These are phyloP conservation scores for Fraxinus angustifolia DNA, from an alignment of 305 asterid genomes.

Conservation along the genomic window DNA sequence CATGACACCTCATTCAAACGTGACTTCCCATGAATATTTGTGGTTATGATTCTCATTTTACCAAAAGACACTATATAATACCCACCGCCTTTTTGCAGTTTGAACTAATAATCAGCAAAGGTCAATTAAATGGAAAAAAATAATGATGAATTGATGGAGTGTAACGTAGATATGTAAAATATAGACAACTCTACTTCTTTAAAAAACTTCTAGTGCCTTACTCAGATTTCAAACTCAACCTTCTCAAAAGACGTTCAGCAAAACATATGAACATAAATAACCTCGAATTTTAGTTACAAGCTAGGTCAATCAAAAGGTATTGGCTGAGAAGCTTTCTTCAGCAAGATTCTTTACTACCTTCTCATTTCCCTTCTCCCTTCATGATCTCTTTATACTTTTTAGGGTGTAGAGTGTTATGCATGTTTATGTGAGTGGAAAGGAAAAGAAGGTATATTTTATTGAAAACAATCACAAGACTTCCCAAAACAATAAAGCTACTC, in stretches of 20 bases:
- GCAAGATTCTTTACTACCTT: not conserved
- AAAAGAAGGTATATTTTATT: not conserved
- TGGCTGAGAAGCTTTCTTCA: not conserved
- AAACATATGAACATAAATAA: not conserved
- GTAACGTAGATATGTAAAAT: not conserved
- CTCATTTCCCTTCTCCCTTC: not conserved
- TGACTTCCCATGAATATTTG: not conserved
- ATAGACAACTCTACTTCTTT: conserved; percentile 1
- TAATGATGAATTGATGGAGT: not conserved
- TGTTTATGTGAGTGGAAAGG: not conserved
- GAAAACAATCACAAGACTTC: not conserved
- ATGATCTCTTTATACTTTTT: not conserved
- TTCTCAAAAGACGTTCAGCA: not conserved
- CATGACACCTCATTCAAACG: not conserved
- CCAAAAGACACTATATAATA: not conserved
- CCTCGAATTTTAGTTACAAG: not conserved
- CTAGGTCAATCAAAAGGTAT: not conserved
- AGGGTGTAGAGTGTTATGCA: not conserved
- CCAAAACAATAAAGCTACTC: not conserved
- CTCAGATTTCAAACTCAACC: not conserved
- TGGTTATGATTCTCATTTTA: not conserved
- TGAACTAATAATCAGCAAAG: not conserved
- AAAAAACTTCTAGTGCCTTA: not conserved
- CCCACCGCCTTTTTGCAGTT: not conserved
- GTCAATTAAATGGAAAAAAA: not conserved